A percentile compares a stretch with the other conserved stretches of the same genome.
Conservation (phyloP, 2,329 filamentous ascomycete genomes). For the Sporothrix mexicana region DNA sequence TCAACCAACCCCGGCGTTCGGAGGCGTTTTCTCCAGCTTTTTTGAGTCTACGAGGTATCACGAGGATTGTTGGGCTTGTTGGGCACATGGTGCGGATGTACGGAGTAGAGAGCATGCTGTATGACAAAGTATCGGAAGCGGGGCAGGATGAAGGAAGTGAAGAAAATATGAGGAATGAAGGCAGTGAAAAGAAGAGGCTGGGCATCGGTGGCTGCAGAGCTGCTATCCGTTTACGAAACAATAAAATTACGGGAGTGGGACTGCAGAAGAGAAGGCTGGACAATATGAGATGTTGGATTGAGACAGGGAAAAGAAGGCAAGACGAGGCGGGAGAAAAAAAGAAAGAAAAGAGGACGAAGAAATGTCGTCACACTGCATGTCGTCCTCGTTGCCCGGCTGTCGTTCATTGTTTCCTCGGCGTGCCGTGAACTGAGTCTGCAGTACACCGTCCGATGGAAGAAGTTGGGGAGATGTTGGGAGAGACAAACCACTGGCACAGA, state of each 20-base stretch:
- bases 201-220: not conserved
- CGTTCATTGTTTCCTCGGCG: not conserved
- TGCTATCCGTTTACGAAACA: not conserved
- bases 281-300: not conserved
- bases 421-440: not conserved
- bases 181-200: not conserved
- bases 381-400: not conserved
- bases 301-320: not conserved
- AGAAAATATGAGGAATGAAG: not conserved
- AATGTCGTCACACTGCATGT: slow-evolving; percentile 15
- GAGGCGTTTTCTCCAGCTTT: not conserved
- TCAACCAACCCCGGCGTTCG: not conserved
- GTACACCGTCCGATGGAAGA: slow-evolving; percentile 4
- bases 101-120: not conserved
- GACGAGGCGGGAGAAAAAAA: not conserved
- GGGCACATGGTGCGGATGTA: slow-evolving; percentile 7
- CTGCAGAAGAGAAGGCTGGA: not conserved
- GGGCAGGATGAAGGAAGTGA: not conserved
- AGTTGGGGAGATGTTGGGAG: not conserved
- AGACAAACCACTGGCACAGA: not conserved
- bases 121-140: slow-evolving; percentile 1
- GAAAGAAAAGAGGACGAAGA: not conserved
- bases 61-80: not conserved
- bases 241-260: not conserved
- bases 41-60: not conserved